These are phyloP conservation scores for Acacia acuminata DNA, from an alignment of 306 rosid species.

Conservation along the genomic window DNA sequence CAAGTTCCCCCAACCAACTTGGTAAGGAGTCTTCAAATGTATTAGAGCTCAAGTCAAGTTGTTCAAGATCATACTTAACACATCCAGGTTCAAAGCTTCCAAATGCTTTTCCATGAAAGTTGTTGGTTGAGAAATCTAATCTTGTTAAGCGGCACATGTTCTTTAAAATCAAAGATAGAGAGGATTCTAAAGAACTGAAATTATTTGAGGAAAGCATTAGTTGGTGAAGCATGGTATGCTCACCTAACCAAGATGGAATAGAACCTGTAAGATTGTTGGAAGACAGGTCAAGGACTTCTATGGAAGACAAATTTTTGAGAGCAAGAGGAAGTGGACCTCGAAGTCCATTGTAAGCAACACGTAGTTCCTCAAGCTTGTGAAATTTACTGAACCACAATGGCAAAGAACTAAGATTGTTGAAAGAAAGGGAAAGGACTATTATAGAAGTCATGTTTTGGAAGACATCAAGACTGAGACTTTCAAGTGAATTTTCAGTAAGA, in stretches of 20 bases:
- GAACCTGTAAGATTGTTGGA: background rate
- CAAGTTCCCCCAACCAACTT: background rate
- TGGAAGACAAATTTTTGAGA: conserved; percentile 24
- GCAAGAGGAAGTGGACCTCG: background rate
- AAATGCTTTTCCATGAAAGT: background rate
- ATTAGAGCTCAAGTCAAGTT: background rate
- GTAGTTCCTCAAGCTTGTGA: background rate
- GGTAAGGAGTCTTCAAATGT: background rate
- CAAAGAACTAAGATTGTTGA: background rate
- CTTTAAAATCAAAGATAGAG: background rate
- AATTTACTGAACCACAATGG: background rate
- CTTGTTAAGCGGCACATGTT: background rate
- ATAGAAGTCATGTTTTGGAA: background rate
- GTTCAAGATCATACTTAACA: background rate
- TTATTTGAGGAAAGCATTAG: background rate
- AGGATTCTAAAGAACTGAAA: background rate
- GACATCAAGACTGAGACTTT: background rate
- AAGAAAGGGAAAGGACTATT: background rate
- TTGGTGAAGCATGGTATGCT: background rate
- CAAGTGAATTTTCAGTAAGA: background rate
- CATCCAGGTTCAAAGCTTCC: background rate
- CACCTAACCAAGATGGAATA: conserved; percentile 14
- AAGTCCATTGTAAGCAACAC: background rate
- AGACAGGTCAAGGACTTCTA: conserved; percentile 7
- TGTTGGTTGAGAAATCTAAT: background rate